phyloP scores from a whole-genome alignment of 345 rosid genomes.

The Euphorbia pulcherrima region DNA sequence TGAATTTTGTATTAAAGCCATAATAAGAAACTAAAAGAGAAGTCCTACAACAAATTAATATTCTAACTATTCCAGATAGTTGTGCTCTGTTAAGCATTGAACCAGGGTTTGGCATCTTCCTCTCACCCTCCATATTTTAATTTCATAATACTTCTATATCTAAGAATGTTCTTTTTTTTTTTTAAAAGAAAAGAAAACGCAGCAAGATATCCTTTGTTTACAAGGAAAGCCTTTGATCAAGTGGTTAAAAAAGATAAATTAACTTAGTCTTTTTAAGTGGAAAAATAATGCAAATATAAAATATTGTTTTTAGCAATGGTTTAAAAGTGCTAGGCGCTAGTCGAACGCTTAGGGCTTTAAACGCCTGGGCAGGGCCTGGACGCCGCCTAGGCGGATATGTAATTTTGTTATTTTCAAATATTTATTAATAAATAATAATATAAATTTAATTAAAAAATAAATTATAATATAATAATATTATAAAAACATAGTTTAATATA shows the following conservation, averaged over 20 bases:
- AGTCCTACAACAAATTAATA: background rate
- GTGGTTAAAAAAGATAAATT: background rate
- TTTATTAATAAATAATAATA: no score
- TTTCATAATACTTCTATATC: background rate
- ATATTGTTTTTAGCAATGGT: no score
- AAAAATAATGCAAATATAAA: background rate
- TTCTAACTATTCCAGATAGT: background rate
- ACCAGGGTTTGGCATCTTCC: conserved; percentile 23
- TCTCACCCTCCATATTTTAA: background rate
- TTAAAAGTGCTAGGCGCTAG: no score
- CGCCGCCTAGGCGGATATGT: no score
- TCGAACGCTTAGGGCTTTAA: no score
- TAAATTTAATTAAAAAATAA: no score
- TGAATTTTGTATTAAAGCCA: no score
- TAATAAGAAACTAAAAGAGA: background rate
- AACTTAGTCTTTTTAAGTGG: background rate
- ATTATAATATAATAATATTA: no score
- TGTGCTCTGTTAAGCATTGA: conserved; percentile 11
- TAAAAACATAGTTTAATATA: no score
- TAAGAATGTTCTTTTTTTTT: background rate
- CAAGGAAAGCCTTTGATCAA: background rate
- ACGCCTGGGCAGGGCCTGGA: no score
- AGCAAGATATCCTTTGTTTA: background rate
- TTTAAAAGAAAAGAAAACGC: background rate
- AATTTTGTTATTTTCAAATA: no score